These are phyloP conservation scores for Nannochloropsis granulata DNA, from an alignment of 108 stramenopile species.

Conservation along the genomic window DNA sequence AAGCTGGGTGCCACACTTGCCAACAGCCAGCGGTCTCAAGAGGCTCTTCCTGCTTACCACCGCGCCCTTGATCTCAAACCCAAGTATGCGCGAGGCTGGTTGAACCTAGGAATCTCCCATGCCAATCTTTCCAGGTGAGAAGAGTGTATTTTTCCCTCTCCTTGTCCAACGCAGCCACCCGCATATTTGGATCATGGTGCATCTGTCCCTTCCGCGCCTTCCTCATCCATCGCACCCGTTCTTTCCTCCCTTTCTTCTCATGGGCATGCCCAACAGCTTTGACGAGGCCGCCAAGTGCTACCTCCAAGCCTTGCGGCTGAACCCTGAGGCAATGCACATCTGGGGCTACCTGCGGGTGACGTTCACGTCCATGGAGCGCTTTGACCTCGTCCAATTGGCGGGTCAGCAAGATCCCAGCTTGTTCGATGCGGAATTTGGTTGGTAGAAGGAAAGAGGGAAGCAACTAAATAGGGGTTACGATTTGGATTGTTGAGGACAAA, in stretches of 20 bases:
- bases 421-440: constrained; percentile 13
- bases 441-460: not conserved
- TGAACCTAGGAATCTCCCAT: constrained; percentile 91
- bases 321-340: constrained; percentile 69
- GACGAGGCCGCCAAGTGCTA: constrained; percentile 76
- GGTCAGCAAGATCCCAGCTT: constrained; percentile 11
- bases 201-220: not conserved
- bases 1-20: constrained; percentile 90
- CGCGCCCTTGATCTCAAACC: constrained; percentile 64
- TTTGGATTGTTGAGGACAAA: too few species aligned
- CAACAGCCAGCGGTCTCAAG: constrained; percentile 64
- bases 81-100: constrained; percentile 79
- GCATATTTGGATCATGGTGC: too few species aligned
- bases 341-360: constrained; percentile 89
- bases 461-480: not conserved
- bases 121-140: constrained; percentile 48
- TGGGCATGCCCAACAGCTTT: constrained; percentile 58
- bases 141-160: not conserved
- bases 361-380: constrained; percentile 67
- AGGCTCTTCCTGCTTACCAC: constrained; percentile 60
- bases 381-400: constrained; percentile 68
- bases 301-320: constrained; percentile 70
- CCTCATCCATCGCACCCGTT: not conserved
- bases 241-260: not conserved
- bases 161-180: not conserved